Percentiles rank a stretch among this genome's conserved stretches.
These are phyloP conservation scores for Vaccinium corymbosum DNA, from an alignment of 148 eudicot genomes.

Conservation along the genomic window DNA sequence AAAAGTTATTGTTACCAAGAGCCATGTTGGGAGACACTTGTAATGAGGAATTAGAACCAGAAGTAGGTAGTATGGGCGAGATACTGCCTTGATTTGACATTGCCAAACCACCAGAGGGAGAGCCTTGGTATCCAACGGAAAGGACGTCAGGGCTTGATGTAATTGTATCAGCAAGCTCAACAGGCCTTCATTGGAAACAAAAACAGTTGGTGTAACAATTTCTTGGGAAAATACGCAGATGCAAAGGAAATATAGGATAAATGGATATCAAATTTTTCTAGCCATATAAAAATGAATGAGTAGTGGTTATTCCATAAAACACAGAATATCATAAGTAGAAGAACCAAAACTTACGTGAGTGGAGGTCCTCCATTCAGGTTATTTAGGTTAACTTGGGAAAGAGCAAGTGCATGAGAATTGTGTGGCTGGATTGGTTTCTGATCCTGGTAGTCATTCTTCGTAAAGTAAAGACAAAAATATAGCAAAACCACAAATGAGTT, in stretches of 20 bases:
- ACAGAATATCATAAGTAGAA: background rate
- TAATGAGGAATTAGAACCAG: constrained; percentile 30
- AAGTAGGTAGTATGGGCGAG: constrained; percentile 30
- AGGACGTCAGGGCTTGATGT: constrained; percentile 56
- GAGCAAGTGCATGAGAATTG: constrained; percentile 62
- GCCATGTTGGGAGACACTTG: constrained; percentile 36
- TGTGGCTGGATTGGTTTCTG: constrained; percentile 61
- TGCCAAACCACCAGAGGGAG: constrained; percentile 30
- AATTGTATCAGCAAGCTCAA: constrained; percentile 70
- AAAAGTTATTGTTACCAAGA: constrained; percentile 34
- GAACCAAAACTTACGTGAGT: constrained; percentile 65
- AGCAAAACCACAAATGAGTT: constrained; percentile 15
- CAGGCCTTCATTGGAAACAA: constrained; percentile 57
- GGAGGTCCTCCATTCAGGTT: constrained; percentile 63
- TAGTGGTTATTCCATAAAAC: background rate
- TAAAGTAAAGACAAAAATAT: constrained; percentile 3
- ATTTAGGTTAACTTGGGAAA: constrained; percentile 77
- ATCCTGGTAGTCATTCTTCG: constrained; percentile 57
- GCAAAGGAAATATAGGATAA: background rate
- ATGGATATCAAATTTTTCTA: background rate
- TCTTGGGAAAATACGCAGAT: background rate
- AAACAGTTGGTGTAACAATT: background rate
- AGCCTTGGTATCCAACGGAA: constrained; percentile 56
- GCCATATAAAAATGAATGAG: background rate
- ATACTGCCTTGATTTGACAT: constrained; percentile 29